phyloP scores from a whole-genome alignment of 345 rosid species.

The Abelmoschus esculentus region DNA sequence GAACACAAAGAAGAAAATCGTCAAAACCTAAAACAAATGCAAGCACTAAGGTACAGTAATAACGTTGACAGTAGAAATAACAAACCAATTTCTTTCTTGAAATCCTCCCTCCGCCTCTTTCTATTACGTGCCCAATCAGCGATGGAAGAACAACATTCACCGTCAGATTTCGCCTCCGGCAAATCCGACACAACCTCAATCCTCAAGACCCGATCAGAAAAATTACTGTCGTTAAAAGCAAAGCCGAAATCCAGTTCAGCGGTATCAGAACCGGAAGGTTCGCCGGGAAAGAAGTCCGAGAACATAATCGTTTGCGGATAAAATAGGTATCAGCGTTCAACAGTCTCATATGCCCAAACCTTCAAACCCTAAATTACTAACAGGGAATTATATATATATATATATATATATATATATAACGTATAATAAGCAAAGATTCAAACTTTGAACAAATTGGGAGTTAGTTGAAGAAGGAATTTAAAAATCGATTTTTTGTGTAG shows the following conservation, averaged over 20 bases:
- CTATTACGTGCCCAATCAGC: conserved; percentile 63
- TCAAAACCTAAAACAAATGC: neutral
- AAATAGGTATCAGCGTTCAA: conserved; percentile 23
- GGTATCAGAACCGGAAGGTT: conserved; percentile 7
- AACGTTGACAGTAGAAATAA: neutral
- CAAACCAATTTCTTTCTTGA: conserved; percentile 37
- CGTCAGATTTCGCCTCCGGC: conserved; percentile 35
- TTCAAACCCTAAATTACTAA: neutral
- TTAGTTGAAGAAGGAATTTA: neutral
- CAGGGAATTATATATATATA: neutral
- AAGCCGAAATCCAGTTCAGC: conserved; percentile 53
- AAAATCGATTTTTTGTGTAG: neutral
- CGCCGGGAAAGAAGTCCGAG: conserved; percentile 31
- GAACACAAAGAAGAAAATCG: neutral
- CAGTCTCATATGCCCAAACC: conserved; percentile 1
- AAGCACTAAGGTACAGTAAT: neutral
- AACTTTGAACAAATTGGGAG: neutral
- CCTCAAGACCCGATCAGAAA: conserved; percentile 70
- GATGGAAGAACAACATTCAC: conserved; percentile 38
- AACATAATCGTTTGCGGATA: conserved; percentile 35
- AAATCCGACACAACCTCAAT: conserved; percentile 51
- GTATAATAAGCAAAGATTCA: neutral
- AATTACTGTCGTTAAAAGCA: conserved; percentile 70
- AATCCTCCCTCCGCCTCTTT: conserved; percentile 63
- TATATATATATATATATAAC: neutral